These are phyloP conservation scores for Trichoderma sp. DNA, from an alignment of 2,329 filamentous ascomycete genomes.

Conservation along the genomic window DNA sequence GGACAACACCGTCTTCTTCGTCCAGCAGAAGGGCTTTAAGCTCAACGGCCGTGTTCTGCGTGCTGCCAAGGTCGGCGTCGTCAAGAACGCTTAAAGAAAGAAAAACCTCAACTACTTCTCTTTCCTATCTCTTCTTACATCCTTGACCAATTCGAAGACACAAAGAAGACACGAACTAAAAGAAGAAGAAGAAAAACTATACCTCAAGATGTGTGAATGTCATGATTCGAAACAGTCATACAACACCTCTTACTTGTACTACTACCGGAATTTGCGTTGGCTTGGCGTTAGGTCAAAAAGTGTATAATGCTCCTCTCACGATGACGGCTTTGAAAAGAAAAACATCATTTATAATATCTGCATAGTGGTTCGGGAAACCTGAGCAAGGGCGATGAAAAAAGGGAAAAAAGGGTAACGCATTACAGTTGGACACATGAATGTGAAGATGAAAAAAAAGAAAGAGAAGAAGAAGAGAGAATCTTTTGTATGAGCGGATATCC, in stretches of 20 bases:
- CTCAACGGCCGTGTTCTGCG: slow-evolving; percentile 87
- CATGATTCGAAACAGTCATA: not conserved
- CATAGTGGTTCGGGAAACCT: slow-evolving; percentile 26
- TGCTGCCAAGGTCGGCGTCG: slow-evolving; percentile 93
- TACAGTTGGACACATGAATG: slow-evolving; percentile 20
- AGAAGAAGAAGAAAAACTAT: slow-evolving; percentile 15
- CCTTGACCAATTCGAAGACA: not conserved
- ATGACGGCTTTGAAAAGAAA: slow-evolving; percentile 29
- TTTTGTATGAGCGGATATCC: slow-evolving; percentile 19
- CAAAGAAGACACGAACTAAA: not conserved
- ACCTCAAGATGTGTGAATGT: not conserved
- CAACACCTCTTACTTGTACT: slow-evolving; percentile 33
- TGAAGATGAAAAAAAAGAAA: not conserved
- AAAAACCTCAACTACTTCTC: not conserved
- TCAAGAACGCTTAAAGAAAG: slow-evolving; percentile 67
- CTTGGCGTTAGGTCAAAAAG: slow-evolving; percentile 36
- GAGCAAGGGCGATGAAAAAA: not conserved
- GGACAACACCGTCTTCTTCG: slow-evolving; percentile 84
- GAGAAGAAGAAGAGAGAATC: not conserved
- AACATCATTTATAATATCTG: slow-evolving; percentile 18
- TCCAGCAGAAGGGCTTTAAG: slow-evolving; percentile 93
- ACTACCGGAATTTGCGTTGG: slow-evolving; percentile 30
- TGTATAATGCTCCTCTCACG: slow-evolving; percentile 49
- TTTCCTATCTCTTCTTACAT: not conserved
- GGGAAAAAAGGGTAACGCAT: not conserved